These are phyloP conservation scores for Tetradesmus obliquus DNA, from an alignment of 139 green algal genomes.

Conservation along the genomic window DNA sequence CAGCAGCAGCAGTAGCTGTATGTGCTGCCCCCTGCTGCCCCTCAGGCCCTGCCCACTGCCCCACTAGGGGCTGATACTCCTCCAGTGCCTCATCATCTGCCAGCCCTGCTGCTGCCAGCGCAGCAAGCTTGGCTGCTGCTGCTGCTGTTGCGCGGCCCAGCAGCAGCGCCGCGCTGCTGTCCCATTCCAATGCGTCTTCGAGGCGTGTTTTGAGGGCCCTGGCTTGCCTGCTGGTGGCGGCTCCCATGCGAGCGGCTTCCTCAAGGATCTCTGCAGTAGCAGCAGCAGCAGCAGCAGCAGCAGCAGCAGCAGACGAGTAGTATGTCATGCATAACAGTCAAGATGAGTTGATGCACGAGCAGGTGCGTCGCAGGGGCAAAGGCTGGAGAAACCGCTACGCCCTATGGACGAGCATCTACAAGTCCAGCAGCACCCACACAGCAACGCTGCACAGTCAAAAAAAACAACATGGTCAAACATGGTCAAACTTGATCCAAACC, in stretches of 20 bases:
- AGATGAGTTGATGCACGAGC: too few species aligned
- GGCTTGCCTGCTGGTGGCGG: slow-evolving; percentile 41
- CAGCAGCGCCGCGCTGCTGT: slow-evolving; percentile 42
- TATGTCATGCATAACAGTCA: too few species aligned
- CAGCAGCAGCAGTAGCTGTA: background rate
- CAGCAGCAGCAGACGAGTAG: too few species aligned
- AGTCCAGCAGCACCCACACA: background rate
- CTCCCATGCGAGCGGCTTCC: slow-evolving; percentile 43
- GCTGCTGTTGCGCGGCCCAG: slow-evolving; percentile 15
- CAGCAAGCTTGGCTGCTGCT: slow-evolving; percentile 7
- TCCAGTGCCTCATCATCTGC: background rate
- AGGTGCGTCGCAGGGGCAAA: too few species aligned
- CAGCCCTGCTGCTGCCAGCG: background rate
- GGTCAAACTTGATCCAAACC: too few species aligned
- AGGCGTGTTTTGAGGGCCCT: slow-evolving; percentile 9
- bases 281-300: background rate
- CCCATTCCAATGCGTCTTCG: slow-evolving; percentile 47
- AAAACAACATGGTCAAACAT: background rate
- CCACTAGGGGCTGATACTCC: slow-evolving; percentile 1
- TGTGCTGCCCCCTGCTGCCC: background rate
- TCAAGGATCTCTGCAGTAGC: slow-evolving; percentile 47
- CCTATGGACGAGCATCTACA: slow-evolving; percentile 7
- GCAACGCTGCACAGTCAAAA: background rate
- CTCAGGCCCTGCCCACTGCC: slow-evolving; percentile 5
- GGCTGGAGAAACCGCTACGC: too few species aligned